phyloP scores from a whole-genome alignment of 192 early-diverging fungal genomes.

The Geranomyces michiganensis region DNA sequence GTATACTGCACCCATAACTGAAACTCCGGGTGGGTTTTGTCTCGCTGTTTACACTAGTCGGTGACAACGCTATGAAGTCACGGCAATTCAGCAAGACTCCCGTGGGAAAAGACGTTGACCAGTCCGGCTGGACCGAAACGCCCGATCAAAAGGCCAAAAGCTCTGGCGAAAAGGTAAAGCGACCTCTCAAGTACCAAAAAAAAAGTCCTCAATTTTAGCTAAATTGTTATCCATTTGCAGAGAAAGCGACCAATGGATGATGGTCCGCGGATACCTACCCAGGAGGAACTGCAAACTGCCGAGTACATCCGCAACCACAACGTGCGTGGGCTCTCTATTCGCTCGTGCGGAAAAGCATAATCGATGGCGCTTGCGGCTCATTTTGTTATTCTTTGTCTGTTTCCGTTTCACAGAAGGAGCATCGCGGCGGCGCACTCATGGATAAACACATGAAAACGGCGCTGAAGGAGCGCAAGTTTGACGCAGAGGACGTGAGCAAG shows the following conservation, averaged over 20 bases:
- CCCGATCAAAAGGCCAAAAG: conserved; percentile 52
- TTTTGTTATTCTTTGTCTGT: not conserved
- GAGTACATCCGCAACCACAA: conserved; percentile 39
- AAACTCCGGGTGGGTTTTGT: too few species aligned
- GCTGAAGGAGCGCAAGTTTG: conserved; percentile 46
- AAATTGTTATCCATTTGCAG: not conserved
- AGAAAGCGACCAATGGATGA: conserved; percentile 27
- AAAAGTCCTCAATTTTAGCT: not conserved
- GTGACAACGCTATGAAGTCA: conserved; percentile 42
- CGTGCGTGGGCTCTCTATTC: conserved; percentile 15
- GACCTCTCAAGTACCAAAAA: too few species aligned
- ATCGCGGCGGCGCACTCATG: conserved; percentile 49
- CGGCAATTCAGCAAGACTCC: conserved; percentile 51
- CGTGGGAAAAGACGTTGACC: conserved; percentile 45
- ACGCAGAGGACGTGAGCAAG: conserved; percentile 53
- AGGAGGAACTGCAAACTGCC: conserved; percentile 34
- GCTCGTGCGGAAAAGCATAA: not conserved
- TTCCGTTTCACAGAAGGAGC: conserved; percentile 39
- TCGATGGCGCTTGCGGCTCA: too few species aligned
- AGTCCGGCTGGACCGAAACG: conserved; percentile 62
- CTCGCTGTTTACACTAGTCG: not conserved
- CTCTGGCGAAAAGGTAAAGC: conserved; percentile 35
- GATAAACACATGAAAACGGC: conserved; percentile 47
- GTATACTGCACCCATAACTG: too few species aligned
- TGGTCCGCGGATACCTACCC: conserved; percentile 21